Percentiles rank a stretch among this genome's conserved stretches.
Evolutionary conservation across 2,329 filamentous ascomycete genomes (phyloP).

Genomic region (Bipolaris cookei): DNA sequence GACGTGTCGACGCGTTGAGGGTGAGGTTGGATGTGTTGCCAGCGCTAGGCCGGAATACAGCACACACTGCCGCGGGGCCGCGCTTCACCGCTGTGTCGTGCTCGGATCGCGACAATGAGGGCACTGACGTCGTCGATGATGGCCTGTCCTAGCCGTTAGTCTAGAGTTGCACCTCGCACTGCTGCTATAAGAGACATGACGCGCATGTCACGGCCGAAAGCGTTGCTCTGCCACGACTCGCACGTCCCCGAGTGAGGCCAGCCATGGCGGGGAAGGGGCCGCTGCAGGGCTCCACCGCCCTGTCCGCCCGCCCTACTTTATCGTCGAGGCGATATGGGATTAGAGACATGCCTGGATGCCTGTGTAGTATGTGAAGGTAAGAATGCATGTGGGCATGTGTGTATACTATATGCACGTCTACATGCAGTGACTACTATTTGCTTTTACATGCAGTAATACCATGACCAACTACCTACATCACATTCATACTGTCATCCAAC

Average conservation of each 20-base stretch:
- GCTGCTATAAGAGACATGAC: conserved; percentile 6
- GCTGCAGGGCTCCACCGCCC: conserved; percentile 14
- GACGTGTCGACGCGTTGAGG: conserved; percentile 20
- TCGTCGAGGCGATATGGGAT: too few relatives aligned
- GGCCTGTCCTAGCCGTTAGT: too few relatives aligned
- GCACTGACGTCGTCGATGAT: background rate
- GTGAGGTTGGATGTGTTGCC: conserved; percentile 35
- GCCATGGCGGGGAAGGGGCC: conserved; percentile 28
- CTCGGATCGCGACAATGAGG: background rate
- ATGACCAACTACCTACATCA: too few relatives aligned
- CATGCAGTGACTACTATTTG: too few relatives aligned
- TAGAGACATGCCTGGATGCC: background rate
- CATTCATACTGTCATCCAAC: background rate
- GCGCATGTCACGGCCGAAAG: conserved; percentile 27
- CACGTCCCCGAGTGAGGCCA: conserved; percentile 23
- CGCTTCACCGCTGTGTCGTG: conserved; percentile 3
- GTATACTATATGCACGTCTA: too few relatives aligned
- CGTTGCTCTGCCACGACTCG: conserved; percentile 37
- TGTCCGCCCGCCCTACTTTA: background rate
- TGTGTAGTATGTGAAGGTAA: too few relatives aligned
- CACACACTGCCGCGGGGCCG: conserved; percentile 16
- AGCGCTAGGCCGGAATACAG: conserved; percentile 27
- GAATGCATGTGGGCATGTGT: too few relatives aligned
- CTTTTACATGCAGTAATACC: too few relatives aligned
- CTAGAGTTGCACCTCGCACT: too few relatives aligned